A percentile compares a stretch with the other conserved stretches of the same genome.
Evolutionary conservation across 73 alveolate species (phyloP).

Genomic region (Breviolum minutum): DNA sequence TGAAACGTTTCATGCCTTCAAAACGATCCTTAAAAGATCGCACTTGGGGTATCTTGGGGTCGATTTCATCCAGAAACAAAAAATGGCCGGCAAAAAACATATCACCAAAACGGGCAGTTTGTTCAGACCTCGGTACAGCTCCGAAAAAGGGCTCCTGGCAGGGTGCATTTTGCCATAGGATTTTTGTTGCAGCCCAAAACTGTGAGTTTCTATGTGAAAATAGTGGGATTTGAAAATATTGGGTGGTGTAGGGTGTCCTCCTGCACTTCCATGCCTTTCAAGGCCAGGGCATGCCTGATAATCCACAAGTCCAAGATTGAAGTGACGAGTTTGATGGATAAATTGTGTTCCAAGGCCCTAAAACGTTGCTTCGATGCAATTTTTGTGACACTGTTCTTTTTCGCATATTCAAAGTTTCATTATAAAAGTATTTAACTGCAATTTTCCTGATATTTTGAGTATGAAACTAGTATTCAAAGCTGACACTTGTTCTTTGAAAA

Average conservation of each 20-base stretch:
- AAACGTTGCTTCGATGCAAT: background rate
- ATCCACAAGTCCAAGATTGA: too few species aligned
- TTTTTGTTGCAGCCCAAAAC: background rate
- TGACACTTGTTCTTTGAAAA: too few species aligned
- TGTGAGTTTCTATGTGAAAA: background rate
- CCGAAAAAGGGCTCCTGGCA: constrained; percentile 75
- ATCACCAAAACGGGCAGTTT: background rate
- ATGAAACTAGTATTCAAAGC: too few species aligned
- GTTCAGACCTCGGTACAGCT: constrained; percentile 20
- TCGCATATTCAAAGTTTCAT: background rate
- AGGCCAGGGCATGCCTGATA: constrained; percentile 51
- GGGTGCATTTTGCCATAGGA: background rate
- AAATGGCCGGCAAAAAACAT: background rate
- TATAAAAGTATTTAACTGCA: background rate
- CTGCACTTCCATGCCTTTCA: constrained; percentile 20
- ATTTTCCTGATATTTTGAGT: too few species aligned
- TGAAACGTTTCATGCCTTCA: too few species aligned
- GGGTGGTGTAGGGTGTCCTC: background rate
- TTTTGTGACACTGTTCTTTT: background rate
- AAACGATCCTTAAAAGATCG: too few species aligned
- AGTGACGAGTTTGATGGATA: too few species aligned
- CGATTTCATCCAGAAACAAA: background rate
- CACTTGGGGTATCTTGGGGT: background rate
- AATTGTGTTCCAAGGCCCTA: background rate
- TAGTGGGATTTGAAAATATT: background rate